Base-by-base conservation (phyloP, 768 basidiomycete species). In the Rhizopogon sp. region DNA sequence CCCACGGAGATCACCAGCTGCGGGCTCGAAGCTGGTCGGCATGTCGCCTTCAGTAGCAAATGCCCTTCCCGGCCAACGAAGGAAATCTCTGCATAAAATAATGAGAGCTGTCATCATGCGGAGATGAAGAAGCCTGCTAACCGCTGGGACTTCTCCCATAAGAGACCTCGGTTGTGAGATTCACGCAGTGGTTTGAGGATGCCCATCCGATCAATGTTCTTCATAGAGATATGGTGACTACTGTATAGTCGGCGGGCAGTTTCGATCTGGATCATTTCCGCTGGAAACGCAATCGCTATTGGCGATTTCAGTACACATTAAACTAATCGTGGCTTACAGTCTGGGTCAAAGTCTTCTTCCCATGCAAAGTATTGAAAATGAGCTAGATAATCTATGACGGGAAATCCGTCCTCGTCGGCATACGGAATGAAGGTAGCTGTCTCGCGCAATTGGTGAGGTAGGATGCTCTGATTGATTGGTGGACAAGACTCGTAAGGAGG, bases 181-280 rank as follows among this genome's bases (percentile, higher is more conserved):
- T 41, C 22, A 14, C 69, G 66, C 22, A 70, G 54, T 7, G 40
- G 20, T 54, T 62, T 60, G 22, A 72, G 61, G n/a, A 74, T 65
- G 3, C 53, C 13, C 47, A 63, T 58, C 9, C 50, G 56, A 40
- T 79, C 74, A 14, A 83, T 74, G 11, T 76, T 70, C 2, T 47
- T 46, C 4, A 67, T 58, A 0, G 68, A 63, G 1, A 82, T 52
- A 0, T 57, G 42, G n/a, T 74, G 56, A 1, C 54, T 45, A 6
- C 59, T 46, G 33, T 71, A 58, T 0, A 85, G 68, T 6, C 76
- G 68, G 17, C 73, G 69, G 8, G 72, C 65, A 6, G 75, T 68
- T 64, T 83, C 79, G 5, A 78, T 61, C 50, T 75, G 72, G 14
- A 84, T 76, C 17, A 79, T 64, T 58, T 81, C 79, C 58, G 65